Conservation (phyloP, 2,329 filamentous ascomycete genomes). For the Trichoderma brevicompactum region DNA sequence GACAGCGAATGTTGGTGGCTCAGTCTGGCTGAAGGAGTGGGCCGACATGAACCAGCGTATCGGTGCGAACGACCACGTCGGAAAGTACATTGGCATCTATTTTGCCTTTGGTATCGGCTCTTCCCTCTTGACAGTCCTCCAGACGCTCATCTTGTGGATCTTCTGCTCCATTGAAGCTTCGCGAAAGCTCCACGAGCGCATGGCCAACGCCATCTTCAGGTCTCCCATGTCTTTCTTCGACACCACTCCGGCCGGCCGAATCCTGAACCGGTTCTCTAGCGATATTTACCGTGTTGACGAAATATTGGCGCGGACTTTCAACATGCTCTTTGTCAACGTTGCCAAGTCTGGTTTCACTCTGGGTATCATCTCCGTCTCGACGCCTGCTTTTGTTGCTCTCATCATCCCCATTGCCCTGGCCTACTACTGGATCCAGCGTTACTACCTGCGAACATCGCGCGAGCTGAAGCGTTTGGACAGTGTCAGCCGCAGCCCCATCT, state of each 20-base stretch:
- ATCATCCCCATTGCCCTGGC: constrained; percentile 80
- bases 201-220: constrained; percentile 96
- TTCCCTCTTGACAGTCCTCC: constrained; percentile 81
- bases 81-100: constrained; percentile 93
- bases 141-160: constrained; percentile 96
- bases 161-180: constrained; percentile 99
- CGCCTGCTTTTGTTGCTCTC: constrained; percentile 77
- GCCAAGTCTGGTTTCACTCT: constrained; percentile 82
- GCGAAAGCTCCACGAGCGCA: constrained; percentile 92
- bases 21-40: constrained; percentile 94
- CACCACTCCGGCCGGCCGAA: constrained; percentile 93
- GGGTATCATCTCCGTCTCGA: constrained; percentile 78
- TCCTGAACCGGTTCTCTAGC: constrained; percentile 92
- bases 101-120: constrained; percentile 92
- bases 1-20: constrained; percentile 79
- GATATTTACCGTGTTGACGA: constrained; percentile 86
- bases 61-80: constrained; percentile 74
- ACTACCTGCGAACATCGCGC: constrained; percentile 93
- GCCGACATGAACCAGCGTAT: constrained; percentile 74
- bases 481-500: constrained; percentile 93
- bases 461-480: constrained; percentile 96
- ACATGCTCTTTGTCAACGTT: constrained; percentile 86
- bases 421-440: constrained; percentile 93
- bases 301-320: constrained; percentile 93
- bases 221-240: constrained; percentile 99